Evolutionary conservation across 306 rosid genomes (phyloP).

Genomic region (Ochetophila trinervis): DNA sequence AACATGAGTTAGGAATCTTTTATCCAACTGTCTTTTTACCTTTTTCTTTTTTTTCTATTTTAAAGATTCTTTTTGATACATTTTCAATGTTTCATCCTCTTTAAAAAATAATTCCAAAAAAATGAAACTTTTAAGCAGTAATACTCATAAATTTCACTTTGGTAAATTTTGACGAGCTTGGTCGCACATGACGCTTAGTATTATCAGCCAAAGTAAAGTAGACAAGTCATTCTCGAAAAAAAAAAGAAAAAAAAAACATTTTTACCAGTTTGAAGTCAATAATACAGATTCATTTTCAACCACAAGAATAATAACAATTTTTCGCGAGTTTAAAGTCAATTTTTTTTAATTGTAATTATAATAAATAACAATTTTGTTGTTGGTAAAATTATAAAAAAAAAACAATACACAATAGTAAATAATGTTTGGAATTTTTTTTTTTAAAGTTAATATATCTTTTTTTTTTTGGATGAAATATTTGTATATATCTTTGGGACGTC

Average conservation of each 20-base stretch:
- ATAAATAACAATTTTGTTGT: no score
- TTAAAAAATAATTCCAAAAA: background rate
- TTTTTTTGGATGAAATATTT: no score
- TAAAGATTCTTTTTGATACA: slow-evolving; percentile 4
- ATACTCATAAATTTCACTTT: background rate
- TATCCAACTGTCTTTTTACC: slow-evolving; percentile 5
- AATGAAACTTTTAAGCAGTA: background rate
- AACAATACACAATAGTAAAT: background rate
- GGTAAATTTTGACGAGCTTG: slow-evolving; percentile 3
- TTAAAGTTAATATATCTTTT: background rate
- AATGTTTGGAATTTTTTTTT: slow-evolving; percentile 6
- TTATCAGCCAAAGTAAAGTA: background rate
- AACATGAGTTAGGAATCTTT: slow-evolving; percentile 22
- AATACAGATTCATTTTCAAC: background rate
- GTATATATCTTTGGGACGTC: background rate
- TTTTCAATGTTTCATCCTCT: slow-evolving; percentile 1
- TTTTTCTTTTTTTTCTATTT: background rate
- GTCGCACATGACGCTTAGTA: background rate
- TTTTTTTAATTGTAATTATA: no score
- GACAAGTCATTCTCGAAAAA: slow-evolving; percentile 9
- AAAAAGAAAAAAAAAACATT: background rate
- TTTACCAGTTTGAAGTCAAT: no score
- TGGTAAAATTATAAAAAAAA: no score
- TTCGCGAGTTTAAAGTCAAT: no score
- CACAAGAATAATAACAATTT: background rate